phyloP scores from a whole-genome alignment of 129 eudicot genomes.

The Chrysanthemum seticuspe region DNA sequence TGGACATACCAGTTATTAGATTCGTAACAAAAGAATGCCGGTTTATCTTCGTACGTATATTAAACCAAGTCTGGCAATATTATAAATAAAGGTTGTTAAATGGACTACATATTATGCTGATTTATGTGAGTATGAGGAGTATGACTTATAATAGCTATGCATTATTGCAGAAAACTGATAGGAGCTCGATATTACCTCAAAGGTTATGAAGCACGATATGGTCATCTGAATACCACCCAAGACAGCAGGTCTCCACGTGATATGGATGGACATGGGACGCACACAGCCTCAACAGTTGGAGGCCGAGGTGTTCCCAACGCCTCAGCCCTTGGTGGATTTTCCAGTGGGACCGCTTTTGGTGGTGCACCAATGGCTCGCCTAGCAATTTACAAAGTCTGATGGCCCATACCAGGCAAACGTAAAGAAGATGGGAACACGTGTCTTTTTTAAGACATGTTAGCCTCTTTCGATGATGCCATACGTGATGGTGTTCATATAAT shows the following conservation, averaged over 20 bases:
- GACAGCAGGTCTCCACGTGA: slow-evolving; percentile 87
- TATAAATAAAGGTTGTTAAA: not conserved
- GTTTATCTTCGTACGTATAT: too few species aligned
- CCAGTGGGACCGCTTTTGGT: too few species aligned
- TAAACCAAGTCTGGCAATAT: too few species aligned
- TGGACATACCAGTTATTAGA: too few species aligned
- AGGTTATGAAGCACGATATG: slow-evolving; percentile 64
- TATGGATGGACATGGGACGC: slow-evolving; percentile 96
- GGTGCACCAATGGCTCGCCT: slow-evolving; percentile 84
- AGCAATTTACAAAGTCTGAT: slow-evolving; percentile 87
- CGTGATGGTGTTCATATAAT: slow-evolving; percentile 84
- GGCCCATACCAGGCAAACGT: slow-evolving; percentile 69
- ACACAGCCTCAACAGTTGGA: slow-evolving; percentile 81
- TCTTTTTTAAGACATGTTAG: slow-evolving; percentile 74
- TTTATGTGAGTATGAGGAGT: not conserved
- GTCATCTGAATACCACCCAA: slow-evolving; percentile 53
- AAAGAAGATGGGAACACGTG: slow-evolving; percentile 81
- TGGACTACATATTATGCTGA: not conserved
- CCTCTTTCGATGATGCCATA: slow-evolving; percentile 90
- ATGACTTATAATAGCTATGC: slow-evolving; percentile 15
- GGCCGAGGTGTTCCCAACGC: slow-evolving; percentile 60
- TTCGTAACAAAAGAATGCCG: too few species aligned
- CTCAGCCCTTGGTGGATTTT: slow-evolving; percentile 69
- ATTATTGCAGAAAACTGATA: slow-evolving; percentile 63
- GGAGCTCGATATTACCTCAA: slow-evolving; percentile 89